Conservation (phyloP, 192 early-diverging fungal genomes). For the Chytriomyces sp. region DNA sequence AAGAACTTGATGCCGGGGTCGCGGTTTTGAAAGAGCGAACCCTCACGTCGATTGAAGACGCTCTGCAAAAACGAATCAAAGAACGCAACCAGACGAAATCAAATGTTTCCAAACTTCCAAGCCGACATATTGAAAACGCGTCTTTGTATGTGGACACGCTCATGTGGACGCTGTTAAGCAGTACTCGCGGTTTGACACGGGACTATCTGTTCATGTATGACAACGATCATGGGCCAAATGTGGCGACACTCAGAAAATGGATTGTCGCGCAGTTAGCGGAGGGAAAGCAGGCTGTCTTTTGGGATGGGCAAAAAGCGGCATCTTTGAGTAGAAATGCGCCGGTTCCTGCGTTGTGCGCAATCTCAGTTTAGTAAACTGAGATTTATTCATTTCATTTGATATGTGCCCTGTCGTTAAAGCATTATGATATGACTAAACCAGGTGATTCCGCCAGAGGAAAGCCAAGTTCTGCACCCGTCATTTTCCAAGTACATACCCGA, state of each 20-base stretch:
- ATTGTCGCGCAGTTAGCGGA: not conserved
- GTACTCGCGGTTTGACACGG: not conserved
- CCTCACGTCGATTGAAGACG: too few relatives aligned
- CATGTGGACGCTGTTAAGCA: not conserved
- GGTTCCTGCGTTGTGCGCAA: conserved; percentile 10
- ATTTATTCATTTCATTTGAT: not conserved
- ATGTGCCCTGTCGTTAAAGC: not conserved
- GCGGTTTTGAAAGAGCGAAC: too few relatives aligned
- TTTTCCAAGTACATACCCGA: not conserved
- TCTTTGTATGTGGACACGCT: conserved; percentile 4
- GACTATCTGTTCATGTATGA: conserved; percentile 10
- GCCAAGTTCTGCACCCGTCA: not conserved
- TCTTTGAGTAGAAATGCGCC: not conserved
- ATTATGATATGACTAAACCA: not conserved
- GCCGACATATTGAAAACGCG: not conserved
- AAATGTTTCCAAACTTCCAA: not conserved
- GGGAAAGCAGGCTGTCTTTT: not conserved
- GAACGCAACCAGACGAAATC: too few relatives aligned
- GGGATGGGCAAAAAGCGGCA: not conserved
- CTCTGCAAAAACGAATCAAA: too few relatives aligned
- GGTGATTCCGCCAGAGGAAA: not conserved
- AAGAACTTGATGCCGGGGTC: too few relatives aligned
- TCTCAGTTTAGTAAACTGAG: conserved; percentile 23
- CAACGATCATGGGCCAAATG: not conserved
- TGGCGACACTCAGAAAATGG: not conserved